These are phyloP conservation scores for Tricholoma saponaceum DNA, from an alignment of 768 basidiomycete genomes.

Conservation along the genomic window DNA sequence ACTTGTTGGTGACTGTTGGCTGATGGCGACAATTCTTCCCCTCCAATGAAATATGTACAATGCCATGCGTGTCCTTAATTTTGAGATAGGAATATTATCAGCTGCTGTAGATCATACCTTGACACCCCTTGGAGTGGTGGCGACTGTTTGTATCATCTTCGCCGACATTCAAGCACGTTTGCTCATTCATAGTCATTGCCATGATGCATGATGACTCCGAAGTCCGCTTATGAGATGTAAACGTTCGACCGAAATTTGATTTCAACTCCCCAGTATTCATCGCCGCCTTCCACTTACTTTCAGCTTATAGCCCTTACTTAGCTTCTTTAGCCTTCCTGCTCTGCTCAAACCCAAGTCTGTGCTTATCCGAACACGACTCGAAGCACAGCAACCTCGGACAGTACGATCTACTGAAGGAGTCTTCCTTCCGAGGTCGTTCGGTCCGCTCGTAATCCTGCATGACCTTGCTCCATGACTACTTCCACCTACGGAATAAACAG, in stretches of 20 bases:
- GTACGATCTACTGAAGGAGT: constrained; percentile 23
- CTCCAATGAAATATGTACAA: no score
- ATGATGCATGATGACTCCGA: not conserved
- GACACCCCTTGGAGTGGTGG: no score
- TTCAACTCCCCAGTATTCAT: not conserved
- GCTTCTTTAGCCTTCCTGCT: not conserved
- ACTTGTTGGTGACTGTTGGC: not conserved
- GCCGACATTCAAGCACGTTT: not conserved
- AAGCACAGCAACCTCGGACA: constrained; percentile 20
- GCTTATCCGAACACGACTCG: constrained; percentile 11
- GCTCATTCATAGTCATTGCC: not conserved
- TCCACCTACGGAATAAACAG: constrained; percentile 65
- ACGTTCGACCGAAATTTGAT: constrained; percentile 1
- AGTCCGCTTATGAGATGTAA: not conserved
- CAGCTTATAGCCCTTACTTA: not conserved
- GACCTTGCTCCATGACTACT: constrained; percentile 79
- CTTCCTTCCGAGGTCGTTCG: constrained; percentile 34
- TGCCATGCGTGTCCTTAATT: no score
- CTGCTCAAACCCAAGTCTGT: constrained; percentile 14
- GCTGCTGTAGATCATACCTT: no score
- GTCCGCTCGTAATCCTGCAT: constrained; percentile 46
- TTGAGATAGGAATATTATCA: no score
- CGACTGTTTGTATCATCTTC: not conserved
- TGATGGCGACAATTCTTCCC: not conserved
- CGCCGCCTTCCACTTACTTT: not conserved